Evolutionary conservation across 805 yeast genomes (phyloP).

Genomic region (Nakazawaea ernobii): DNA sequence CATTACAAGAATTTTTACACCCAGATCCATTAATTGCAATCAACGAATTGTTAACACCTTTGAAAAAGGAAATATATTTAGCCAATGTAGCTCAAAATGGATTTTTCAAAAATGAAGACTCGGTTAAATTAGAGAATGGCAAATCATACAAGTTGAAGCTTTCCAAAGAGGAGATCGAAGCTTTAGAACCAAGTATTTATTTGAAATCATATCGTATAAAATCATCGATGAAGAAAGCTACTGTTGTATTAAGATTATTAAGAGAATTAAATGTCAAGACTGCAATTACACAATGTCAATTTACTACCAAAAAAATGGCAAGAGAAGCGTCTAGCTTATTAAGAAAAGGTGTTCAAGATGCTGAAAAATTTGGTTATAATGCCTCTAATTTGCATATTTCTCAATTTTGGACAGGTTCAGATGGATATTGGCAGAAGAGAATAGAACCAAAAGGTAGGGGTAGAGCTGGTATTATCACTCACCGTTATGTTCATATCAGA

Average conservation of each 20-base stretch:
- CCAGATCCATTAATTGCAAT: constrained; percentile 51
- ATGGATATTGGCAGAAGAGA: constrained; percentile 67
- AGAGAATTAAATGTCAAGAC: constrained; percentile 63
- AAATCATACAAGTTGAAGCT: constrained; percentile 56
- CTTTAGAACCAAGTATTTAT: constrained; percentile 85
- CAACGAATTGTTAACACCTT: constrained; percentile 55
- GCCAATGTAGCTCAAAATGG: constrained; percentile 57
- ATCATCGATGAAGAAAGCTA: constrained; percentile 86
- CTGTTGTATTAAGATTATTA: constrained; percentile 69
- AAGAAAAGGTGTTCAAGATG: constrained; percentile 66
- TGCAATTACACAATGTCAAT: constrained; percentile 91
- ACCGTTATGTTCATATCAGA: constrained; percentile 75
- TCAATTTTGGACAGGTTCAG: constrained; percentile 89
- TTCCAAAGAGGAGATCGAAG: constrained; percentile 60
- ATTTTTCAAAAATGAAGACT: constrained; percentile 60
- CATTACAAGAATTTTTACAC: constrained; percentile 44
- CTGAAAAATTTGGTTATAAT: constrained; percentile 51
- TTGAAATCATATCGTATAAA: constrained; percentile 76
- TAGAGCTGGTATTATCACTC: constrained; percentile 71
- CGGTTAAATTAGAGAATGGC: constrained; percentile 33
- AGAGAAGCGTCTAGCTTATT: constrained; percentile 74
- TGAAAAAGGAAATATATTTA: constrained; percentile 61
- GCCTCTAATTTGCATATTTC: constrained; percentile 63
- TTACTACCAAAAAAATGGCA: constrained; percentile 66
- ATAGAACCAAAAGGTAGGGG: constrained; percentile 88